phyloP scores from a whole-genome alignment of 176 grass and related monocot species.

The Carex cristatella region DNA sequence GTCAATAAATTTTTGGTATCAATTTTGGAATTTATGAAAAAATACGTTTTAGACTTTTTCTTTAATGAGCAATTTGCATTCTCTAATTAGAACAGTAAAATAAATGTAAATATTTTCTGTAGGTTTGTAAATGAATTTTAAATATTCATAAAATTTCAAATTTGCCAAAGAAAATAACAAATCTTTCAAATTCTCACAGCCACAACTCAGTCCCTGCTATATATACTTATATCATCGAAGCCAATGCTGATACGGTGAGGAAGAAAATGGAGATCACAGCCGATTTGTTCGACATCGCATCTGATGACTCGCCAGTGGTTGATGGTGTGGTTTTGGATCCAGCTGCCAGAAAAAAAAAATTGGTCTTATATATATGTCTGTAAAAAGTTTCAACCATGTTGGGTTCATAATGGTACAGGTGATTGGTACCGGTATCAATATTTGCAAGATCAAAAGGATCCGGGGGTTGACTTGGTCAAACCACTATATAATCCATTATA shows the following conservation, averaged over 20 bases:
- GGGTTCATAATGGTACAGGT: background rate
- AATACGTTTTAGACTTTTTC: too few species aligned
- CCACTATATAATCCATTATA: background rate
- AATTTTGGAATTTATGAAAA: too few species aligned
- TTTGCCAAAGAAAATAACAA: slow-evolving; percentile 7
- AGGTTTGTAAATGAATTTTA: too few species aligned
- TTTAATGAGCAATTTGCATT: too few species aligned
- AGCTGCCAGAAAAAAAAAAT: background rate
- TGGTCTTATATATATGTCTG: background rate
- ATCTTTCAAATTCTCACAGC: background rate
- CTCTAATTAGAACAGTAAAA: too few species aligned
- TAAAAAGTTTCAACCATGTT: background rate
- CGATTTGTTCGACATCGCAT: background rate
- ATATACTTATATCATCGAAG: slow-evolving; percentile 7
- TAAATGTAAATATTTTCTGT: too few species aligned
- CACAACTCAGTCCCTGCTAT: background rate
- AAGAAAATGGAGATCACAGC: slow-evolving; percentile 21
- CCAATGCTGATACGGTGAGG: slow-evolving; percentile 1
- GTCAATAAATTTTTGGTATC: too few species aligned
- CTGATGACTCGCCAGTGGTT: slow-evolving; percentile 5
- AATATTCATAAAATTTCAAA: background rate
- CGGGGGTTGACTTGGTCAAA: background rate
- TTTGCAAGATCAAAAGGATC: background rate
- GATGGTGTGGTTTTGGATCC: slow-evolving; percentile 17
- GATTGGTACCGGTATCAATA: background rate